Evolutionary conservation across 164 flowering plant genomes (phyloP), one percentile per base, ranked within the genome.

Genomic region (Paratinospora sagittata): DNA sequence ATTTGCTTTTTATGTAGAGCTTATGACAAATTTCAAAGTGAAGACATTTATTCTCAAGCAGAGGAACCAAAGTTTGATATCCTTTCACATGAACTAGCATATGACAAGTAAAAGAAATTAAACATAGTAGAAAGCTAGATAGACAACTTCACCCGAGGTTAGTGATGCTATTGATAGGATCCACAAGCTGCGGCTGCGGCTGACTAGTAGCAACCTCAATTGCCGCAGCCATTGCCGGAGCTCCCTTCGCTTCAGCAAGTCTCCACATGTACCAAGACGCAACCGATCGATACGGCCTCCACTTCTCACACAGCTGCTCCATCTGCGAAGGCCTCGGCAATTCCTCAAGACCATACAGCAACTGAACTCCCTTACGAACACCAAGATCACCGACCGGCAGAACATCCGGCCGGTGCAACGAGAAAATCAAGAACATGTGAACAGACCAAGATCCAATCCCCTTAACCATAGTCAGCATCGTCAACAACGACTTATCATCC

Each of bases 381-480:
- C 91, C 89, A 23, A 92, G 84, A 77, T 95, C 99, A 14, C 87
- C 88, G 1, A 91, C 84, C 0, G 99, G 99, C 23, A 95, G 80
- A 23, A 95, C 99, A 72, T 95, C 99, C 1, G 99, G 98, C 65
- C 99, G 85, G 58, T 90, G 97, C 16, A 95, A 81, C 34, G 97
- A 90, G 76, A 91, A 90, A 24, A 95, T 91, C 99, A 95, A 92
- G 77, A 95, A 95, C 99, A 92, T 95, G 63, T 95, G 99, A 8
- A 91, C 98, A 0, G 98, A 91, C 99, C 99, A 92, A 1, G 94
- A 85, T 2, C 99, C 98, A 41, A 95, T 92, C 14, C 99, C 99
- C 76, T 92, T 90, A 17, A 95, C 99, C 99, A 95, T 95, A 0
- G 98, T 90, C 1, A 95, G 87, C 99, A 95, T 95, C 1, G 98